Percentiles rank a stretch among this genome's conserved stretches.
phyloP scores from a whole-genome alignment of 192 early-diverging fungal genomes.

The Backusella mclennaniae region DNA sequence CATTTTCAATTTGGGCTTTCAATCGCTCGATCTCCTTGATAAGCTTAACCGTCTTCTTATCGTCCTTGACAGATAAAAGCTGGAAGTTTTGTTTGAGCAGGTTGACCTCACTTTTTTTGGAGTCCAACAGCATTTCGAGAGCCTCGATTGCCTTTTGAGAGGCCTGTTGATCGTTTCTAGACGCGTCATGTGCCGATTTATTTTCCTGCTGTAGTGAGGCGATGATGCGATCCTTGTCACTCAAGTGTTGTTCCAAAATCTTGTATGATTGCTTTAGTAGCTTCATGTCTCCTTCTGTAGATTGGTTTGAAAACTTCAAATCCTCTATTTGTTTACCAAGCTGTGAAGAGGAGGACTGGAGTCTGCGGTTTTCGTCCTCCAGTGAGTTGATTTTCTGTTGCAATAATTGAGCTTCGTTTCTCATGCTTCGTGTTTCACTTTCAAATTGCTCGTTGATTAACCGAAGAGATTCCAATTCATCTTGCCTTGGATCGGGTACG shows the following conservation, averaged over 20 bases:
- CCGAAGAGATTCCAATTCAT: neutral
- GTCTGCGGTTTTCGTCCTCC: neutral
- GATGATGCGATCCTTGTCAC: neutral
- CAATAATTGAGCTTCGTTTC: neutral
- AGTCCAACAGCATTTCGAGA: neutral
- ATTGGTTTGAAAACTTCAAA: neutral
- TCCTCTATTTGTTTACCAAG: neutral
- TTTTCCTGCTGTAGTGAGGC: neutral
- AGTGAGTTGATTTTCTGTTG: neutral
- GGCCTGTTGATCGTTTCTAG: neutral
- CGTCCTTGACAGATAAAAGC: neutral
- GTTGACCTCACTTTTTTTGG: neutral
- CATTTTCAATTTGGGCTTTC: neutral
- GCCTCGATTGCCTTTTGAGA: neutral
- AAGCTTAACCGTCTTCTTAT: neutral
- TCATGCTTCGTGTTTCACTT: neutral
- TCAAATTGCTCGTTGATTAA: neutral
- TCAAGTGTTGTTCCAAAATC: neutral
- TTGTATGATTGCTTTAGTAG: neutral
- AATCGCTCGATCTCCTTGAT: neutral
- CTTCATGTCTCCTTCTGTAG: neutral
- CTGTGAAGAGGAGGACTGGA: neutral
- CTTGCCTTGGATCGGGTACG: neutral
- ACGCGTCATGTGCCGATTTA: neutral
- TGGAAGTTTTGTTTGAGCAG: neutral